Conservation (phyloP, 192 early-diverging fungal species). For the Fimicolochytrium jonesii region DNA sequence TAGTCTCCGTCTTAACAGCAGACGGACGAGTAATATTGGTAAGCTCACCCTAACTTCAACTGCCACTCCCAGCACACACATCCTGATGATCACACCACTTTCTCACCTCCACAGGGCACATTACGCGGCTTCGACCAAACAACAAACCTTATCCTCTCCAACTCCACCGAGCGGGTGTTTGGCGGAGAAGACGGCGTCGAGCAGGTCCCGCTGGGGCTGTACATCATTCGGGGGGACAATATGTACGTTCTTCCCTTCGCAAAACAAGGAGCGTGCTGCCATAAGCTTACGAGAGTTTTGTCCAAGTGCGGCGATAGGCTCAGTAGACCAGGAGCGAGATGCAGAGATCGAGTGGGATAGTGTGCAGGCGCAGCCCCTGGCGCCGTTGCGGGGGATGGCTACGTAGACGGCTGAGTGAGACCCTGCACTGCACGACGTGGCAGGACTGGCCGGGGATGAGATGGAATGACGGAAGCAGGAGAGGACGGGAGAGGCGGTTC, state of each 20-base stretch:
- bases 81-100: no score
- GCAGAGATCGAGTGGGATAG: slow-evolving; percentile 23
- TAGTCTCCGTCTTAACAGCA: no score
- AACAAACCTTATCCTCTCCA: slow-evolving; percentile 48
- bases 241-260: slow-evolving; percentile 35
- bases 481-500: no score
- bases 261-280: neutral
- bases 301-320: slow-evolving; percentile 13
- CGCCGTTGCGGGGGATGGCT: no score
- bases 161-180: slow-evolving; percentile 52
- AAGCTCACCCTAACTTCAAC: no score
- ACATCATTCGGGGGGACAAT: slow-evolving; percentile 52
- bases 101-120: slow-evolving; percentile 42
- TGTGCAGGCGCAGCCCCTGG: slow-evolving; percentile 15
- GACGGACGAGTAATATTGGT: no score
- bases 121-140: slow-evolving; percentile 53
- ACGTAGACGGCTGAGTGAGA: no score
- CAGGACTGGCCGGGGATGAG: no score
- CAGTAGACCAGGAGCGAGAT: slow-evolving; percentile 21
- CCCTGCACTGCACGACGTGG: no score
- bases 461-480: no score
- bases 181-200: slow-evolving; percentile 43
- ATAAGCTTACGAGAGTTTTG: neutral
- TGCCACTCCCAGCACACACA: no score
- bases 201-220: slow-evolving; percentile 44